These are phyloP conservation scores for Talaromyces sp. DNA, from an alignment of 2,329 filamentous ascomycete species.

Conservation along the genomic window DNA sequence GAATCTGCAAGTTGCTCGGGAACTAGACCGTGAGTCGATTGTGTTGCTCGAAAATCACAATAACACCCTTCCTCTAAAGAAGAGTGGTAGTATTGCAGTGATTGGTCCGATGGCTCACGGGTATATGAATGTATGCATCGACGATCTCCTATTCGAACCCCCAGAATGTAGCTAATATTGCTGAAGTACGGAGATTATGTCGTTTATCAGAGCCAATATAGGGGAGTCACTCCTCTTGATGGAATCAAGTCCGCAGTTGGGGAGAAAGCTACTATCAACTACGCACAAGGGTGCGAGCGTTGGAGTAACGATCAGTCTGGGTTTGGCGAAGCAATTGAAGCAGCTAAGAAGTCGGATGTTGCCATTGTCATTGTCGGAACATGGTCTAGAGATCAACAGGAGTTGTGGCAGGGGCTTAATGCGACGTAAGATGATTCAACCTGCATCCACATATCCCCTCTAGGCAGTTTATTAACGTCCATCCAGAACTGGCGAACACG, in stretches of 20 bases:
- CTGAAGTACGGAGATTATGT: conserved; percentile 67
- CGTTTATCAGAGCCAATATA: conserved; percentile 57
- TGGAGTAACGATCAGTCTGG: conserved; percentile 67
- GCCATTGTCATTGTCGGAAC: conserved; percentile 70
- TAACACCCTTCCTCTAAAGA: conserved; percentile 51
- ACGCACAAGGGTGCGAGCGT: conserved; percentile 64
- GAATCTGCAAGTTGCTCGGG: conserved; percentile 54
- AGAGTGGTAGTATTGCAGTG: conserved; percentile 63
- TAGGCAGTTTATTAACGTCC: not conserved
- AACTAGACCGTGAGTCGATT: conserved; percentile 61
- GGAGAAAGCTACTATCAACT: conserved; percentile 57
- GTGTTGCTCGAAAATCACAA: conserved; percentile 57
- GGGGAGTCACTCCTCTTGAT: conserved; percentile 64
- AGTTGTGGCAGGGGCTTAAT: conserved; percentile 66
- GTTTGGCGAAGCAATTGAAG: conserved; percentile 61
- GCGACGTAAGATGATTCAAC: conserved; percentile 48
- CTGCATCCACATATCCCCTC: not conserved
- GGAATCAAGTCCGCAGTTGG: conserved; percentile 58
- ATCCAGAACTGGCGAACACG: conserved; percentile 60
- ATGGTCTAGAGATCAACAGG: conserved; percentile 66
- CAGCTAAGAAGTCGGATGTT: conserved; percentile 62
- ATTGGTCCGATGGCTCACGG: conserved; percentile 71
- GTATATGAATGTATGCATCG: conserved; percentile 58
- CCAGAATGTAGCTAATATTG: conserved; percentile 14
- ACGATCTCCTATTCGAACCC: no score